Conservation (phyloP, 2,329 filamentous ascomycete genomes). For the Trichothecium roseum region DNA sequence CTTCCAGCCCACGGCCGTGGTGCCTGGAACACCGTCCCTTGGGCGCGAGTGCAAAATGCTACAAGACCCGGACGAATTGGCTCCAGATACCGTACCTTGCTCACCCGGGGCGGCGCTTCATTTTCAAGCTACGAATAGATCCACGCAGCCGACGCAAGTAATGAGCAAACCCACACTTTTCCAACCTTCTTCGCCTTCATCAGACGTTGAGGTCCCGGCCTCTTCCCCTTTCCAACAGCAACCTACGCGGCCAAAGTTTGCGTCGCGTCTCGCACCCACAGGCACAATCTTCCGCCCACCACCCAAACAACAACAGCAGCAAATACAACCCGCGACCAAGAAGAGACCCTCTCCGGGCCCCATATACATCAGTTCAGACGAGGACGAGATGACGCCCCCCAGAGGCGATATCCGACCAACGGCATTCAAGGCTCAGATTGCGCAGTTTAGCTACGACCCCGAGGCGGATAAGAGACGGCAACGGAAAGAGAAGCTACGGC, state of each 20-base stretch:
- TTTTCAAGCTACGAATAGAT: constrained; percentile 11
- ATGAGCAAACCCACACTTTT: constrained; percentile 27
- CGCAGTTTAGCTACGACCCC: constrained; percentile 36
- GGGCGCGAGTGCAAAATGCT: constrained; percentile 11
- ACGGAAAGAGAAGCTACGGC: constrained; percentile 22
- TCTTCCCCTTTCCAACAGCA: constrained; percentile 62
- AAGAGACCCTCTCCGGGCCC: constrained; percentile 28
- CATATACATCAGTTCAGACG: constrained; percentile 39
- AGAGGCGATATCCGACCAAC: constrained; percentile 56
- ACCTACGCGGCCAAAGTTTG: constrained; percentile 21
- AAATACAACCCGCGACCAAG: constrained; percentile 13
- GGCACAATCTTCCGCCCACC: constrained; percentile 60
- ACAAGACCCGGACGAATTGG: constrained; percentile 34
- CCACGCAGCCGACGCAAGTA: constrained; percentile 37
- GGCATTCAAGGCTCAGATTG: constrained; percentile 32
- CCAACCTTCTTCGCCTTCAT: constrained; percentile 31
- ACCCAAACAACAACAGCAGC: constrained; percentile 12
- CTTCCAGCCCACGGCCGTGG: constrained; percentile 16
- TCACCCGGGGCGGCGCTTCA: constrained; percentile 25
- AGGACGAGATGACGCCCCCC: constrained; percentile 31
- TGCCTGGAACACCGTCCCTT: constrained; percentile 16
- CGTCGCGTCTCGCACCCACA: constrained; percentile 60
- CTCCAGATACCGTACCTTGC: constrained; percentile 33
- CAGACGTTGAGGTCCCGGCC: constrained; percentile 68
- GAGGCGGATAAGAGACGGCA: constrained; percentile 13